Conservation (phyloP, 1,284 basidiomycete genomes). For the Omphalotus olearius region DNA sequence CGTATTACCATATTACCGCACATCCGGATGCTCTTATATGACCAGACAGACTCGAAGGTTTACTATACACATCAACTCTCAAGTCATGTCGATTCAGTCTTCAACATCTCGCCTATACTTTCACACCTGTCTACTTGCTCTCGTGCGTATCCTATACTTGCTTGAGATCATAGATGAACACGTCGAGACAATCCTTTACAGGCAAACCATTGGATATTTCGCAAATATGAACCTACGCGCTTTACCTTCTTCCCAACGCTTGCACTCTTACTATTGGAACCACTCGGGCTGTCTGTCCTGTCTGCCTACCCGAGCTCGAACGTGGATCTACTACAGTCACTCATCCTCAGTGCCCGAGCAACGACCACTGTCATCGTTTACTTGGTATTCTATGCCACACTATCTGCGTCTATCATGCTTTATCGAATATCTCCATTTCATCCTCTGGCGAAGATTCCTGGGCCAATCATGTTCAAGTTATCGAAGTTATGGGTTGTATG, state of each 20-base stretch:
- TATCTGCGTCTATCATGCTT: conserved; percentile 20
- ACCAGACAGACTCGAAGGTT: too few species aligned
- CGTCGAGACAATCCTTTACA: not conserved
- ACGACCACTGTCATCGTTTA: not conserved
- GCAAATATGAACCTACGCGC: conserved; percentile 11
- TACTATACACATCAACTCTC: too few species aligned
- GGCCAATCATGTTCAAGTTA: conserved; percentile 30
- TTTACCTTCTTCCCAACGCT: conserved; percentile 1
- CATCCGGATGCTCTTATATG: too few species aligned
- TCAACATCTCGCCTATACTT: too few species aligned
- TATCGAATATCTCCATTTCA: conserved; percentile 43
- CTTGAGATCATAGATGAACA: too few species aligned
- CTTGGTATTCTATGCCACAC: conserved; percentile 2
- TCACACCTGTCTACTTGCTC: too few species aligned
- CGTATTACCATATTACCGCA: too few species aligned
- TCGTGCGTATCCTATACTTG: too few species aligned
- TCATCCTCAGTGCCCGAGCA: too few species aligned
- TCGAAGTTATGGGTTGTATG: conserved; percentile 29
- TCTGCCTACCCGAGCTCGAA: too few species aligned
- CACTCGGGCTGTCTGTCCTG: not conserved
- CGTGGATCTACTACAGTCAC: too few species aligned
- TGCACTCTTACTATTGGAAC: conserved; percentile 5
- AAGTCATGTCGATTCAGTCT: too few species aligned
- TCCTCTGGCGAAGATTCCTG: conserved; percentile 37
- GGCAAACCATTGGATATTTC: conserved; percentile 10